A percentile compares a stretch with the other conserved stretches of the same genome.
Conservation (phyloP, 768 basidiomycete species). For the Panellus pusillus region DNA sequence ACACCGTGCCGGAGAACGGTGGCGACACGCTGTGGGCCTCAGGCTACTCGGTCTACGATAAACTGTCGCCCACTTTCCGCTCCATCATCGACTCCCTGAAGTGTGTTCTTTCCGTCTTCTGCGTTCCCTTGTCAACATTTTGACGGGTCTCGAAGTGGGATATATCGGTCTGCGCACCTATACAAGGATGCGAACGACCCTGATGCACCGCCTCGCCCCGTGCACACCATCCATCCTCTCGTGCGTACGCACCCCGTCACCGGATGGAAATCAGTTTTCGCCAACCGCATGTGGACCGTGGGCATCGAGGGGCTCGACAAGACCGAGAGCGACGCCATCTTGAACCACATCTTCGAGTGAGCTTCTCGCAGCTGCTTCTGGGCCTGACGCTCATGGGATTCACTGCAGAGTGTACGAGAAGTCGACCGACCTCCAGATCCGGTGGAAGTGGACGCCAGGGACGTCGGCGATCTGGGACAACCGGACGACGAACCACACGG, state of each 20-base stretch:
- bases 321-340: slow-evolving; percentile 35
- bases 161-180: slow-evolving; percentile 19
- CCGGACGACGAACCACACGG: slow-evolving; percentile 31
- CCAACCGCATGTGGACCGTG: slow-evolving; percentile 36
- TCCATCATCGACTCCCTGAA: slow-evolving; percentile 34
- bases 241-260: slow-evolving; percentile 40
- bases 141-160: slow-evolving; percentile 21
- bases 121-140: too few relatives aligned
- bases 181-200: slow-evolving; percentile 32
- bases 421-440: slow-evolving; percentile 34
- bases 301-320: slow-evolving; percentile 34
- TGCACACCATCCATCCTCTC: slow-evolving; percentile 34
- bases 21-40: slow-evolving; percentile 25
- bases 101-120: not conserved
- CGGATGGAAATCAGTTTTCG: slow-evolving; percentile 37
- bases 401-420: slow-evolving; percentile 30
- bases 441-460: slow-evolving; percentile 32
- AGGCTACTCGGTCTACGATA: slow-evolving; percentile 41
- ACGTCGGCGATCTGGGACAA: slow-evolving; percentile 34
- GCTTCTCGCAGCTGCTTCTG: too few relatives aligned
- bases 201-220: slow-evolving; percentile 31
- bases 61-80: slow-evolving; percentile 36
- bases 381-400: too few relatives aligned
- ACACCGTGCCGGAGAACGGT: slow-evolving; percentile 22
- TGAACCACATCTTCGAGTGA: slow-evolving; percentile 32